Base-by-base conservation (phyloP, 495 filamentous ascomycete species). In the Aspergillus taichungensis region DNA sequence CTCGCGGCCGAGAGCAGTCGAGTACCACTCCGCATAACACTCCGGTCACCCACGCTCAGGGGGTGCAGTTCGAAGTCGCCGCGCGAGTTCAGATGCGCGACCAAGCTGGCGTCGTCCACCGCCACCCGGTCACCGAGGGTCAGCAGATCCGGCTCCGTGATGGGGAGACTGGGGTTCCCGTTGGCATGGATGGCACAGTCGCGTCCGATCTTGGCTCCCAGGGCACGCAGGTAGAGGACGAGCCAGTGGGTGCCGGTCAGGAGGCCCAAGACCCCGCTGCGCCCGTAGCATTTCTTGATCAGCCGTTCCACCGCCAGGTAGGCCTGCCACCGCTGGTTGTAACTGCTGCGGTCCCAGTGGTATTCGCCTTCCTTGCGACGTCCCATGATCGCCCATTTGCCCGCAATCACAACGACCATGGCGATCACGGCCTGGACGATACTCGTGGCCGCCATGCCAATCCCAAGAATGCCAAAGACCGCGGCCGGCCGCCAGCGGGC, bases 101-200 rank as follows among this genome's bases (percentile, higher is more conserved):
- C 69, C 30, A 73, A 34, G 50, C 67, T 72, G 3, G 65, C 66
- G 50, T 75, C 69, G 27, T 75, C 71, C 12, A 72, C 66, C 3
- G 58, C 52, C 5, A 75, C 70, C 1, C 71, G 35, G 28, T 73
- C 62, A 8, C 71, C 72, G 6, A 75, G 42, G 0, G 52, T 63
- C 1, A 75, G 46, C 24, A 74, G 56, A 24, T 74, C 72, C 3
- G 72, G 72, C 54, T 75, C 71, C 2, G 72, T 75, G 37, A 75
- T 70, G 31, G 67, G 48, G 13, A 75, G 48, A 35, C 55, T 67
- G 13, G 69, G 66, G 2, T 43, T 45, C 2, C 71, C 69, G 32
- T 67, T 67, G 11, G 66, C 66, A 36, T 72, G 71, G 11, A 74
- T 54, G 6, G 68, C 67, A 34, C 68, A 71, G 52, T 75, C 63